These are phyloP conservation scores for Rhizopogon rudus DNA, from an alignment of 768 basidiomycete species.

Conservation along the genomic window DNA sequence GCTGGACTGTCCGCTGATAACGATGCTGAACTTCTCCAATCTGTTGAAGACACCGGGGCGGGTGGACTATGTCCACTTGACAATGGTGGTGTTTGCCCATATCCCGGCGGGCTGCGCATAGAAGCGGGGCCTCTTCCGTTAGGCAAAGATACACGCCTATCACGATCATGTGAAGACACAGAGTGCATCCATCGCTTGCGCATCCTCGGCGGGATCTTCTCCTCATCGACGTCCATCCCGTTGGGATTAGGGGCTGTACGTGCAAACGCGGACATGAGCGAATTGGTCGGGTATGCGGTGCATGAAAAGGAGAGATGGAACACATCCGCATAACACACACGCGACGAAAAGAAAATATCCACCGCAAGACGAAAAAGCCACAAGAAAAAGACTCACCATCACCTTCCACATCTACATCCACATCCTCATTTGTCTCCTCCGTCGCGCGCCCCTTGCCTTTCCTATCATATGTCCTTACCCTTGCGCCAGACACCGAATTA, in stretches of 20 bases:
- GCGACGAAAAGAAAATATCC: not conserved
- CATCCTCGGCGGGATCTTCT: constrained; percentile 59
- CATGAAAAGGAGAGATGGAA: not conserved
- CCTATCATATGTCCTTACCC: constrained; percentile 5
- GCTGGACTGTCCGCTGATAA: constrained; percentile 6
- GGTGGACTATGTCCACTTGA: not conserved
- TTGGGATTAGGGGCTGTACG: constrained; percentile 1
- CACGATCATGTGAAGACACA: not conserved
- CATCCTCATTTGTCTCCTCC: not conserved
- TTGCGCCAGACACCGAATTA: not conserved
- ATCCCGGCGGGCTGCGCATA: not conserved
- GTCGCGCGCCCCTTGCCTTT: constrained; percentile 22
- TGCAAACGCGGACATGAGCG: not conserved
- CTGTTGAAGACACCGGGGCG: constrained; percentile 12
- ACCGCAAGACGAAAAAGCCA: not conserved
- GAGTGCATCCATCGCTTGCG: constrained; percentile 40
- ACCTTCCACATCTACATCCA: constrained; percentile 14
- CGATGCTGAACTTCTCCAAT: constrained; percentile 19
- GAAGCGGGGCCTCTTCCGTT: not conserved
- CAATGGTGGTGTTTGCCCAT: not conserved
- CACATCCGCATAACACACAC: not conserved
- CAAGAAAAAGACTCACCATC: constrained; percentile 15
- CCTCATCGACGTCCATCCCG: constrained; percentile 19
- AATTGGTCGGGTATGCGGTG: not conserved
- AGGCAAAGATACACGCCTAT: not conserved